phyloP scores from a whole-genome alignment of 495 filamentous ascomycete genomes.

The Penicillium nucicola region DNA sequence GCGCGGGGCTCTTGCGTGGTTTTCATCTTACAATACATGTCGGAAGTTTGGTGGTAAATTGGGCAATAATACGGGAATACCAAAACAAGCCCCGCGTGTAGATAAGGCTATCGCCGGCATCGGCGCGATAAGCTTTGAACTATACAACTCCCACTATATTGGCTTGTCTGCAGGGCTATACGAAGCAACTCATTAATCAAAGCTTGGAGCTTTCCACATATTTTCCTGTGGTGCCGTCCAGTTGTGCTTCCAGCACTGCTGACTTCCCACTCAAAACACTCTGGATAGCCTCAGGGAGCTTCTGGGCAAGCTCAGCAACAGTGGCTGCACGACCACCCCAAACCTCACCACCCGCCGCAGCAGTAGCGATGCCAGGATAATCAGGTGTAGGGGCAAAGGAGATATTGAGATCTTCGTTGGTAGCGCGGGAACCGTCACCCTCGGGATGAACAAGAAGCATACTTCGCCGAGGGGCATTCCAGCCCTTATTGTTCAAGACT shows the following conservation, averaged over 20 bases:
- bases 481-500: slow-evolving; percentile 92
- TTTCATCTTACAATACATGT: no score
- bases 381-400: slow-evolving; percentile 83
- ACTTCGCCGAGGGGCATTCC: slow-evolving; percentile 79
- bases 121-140: slow-evolving; percentile 27
- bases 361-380: slow-evolving; percentile 88
- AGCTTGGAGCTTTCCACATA: slow-evolving; percentile 24
- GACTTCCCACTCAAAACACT: slow-evolving; percentile 62
- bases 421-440: slow-evolving; percentile 72
- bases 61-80: slow-evolving; percentile 7
- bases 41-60: no score
- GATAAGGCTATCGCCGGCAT: slow-evolving; percentile 45
- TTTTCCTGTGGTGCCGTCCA: slow-evolving; percentile 44
- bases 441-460: slow-evolving; percentile 79
- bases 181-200: neutral
- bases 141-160: no score
- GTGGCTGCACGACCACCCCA: slow-evolving; percentile 67
- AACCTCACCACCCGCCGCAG: slow-evolving; percentile 74
- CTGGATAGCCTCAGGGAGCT: slow-evolving; percentile 64
- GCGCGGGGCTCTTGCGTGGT: slow-evolving; percentile 7
- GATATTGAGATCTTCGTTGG: slow-evolving; percentile 87
- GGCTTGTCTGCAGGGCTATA: no score
- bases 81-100: slow-evolving; percentile 23
- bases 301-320: slow-evolving; percentile 56
- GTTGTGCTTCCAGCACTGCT: slow-evolving; percentile 62